phyloP scores from a whole-genome alignment of 352 stramenopile species.

The Pythium periplocum region DNA sequence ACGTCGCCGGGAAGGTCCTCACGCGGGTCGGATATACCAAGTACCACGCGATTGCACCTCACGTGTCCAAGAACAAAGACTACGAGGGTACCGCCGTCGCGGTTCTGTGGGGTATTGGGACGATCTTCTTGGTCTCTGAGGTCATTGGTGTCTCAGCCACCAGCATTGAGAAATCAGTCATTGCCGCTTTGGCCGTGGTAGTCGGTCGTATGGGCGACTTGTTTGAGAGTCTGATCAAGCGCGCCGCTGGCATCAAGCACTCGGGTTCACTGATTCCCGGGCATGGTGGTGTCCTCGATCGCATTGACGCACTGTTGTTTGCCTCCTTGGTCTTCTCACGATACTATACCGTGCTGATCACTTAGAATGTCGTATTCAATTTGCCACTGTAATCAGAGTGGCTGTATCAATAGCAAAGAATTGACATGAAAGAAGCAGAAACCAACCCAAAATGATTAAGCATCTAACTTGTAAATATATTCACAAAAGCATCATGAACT shows the following conservation, averaged over 20 bases:
- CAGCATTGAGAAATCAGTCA: conserved; percentile 67
- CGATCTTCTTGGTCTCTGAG: conserved; percentile 76
- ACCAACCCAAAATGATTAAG: no score
- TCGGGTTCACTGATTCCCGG: conserved; percentile 94
- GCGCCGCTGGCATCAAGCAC: conserved; percentile 93
- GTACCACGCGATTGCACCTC: conserved; percentile 82
- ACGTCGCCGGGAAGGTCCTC: conserved; percentile 89
- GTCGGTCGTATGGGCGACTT: conserved; percentile 93
- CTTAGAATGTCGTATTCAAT: no score
- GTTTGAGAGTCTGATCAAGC: conserved; percentile 94
- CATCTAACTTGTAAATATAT: no score
- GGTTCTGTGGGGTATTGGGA: conserved; percentile 71
- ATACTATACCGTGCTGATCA: conserved; percentile 31
- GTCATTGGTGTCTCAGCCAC: conserved; percentile 76
- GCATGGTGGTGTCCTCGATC: conserved; percentile 94
- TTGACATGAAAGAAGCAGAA: no score
- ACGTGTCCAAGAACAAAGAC: conserved; percentile 94
- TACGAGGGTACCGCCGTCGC: conserved; percentile 93
- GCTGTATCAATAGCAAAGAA: no score
- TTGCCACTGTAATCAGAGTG: no score
- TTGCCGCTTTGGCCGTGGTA: conserved; percentile 89
- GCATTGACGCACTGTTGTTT: conserved; percentile 95
- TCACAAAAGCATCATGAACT: no score
- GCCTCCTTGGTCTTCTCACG: conserved; percentile 55
- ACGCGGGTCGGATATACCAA: conserved; percentile 80